Conservation (phyloP, 768 basidiomycete genomes). For the Lactifluus echinatus region DNA sequence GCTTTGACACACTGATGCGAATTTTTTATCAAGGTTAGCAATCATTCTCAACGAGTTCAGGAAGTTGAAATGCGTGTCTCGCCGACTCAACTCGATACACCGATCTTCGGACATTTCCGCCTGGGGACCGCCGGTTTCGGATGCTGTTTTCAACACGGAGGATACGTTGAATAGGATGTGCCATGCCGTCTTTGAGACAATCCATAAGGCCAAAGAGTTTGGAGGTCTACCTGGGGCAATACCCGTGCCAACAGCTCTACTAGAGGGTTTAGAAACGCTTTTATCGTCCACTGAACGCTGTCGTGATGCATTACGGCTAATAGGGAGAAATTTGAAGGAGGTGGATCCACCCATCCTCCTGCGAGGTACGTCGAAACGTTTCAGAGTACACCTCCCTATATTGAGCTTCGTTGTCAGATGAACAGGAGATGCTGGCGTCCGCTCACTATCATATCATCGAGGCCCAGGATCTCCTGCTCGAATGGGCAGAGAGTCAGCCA, state of each 20-base stretch:
- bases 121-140: neutral
- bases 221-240: conserved; percentile 1
- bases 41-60: neutral
- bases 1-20: neutral
- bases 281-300: conserved; percentile 1
- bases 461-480: neutral
- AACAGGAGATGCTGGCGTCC: neutral
- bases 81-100: conserved; percentile 7
- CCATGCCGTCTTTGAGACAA: conserved; percentile 11
- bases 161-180: conserved; percentile 8
- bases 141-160: neutral
- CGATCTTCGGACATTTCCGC: conserved; percentile 17
- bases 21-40: conserved; percentile 1
- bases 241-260: neutral
- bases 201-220: conserved; percentile 8
- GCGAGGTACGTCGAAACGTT: conserved; percentile 1
- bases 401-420: conserved; percentile 8
- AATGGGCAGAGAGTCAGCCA: conserved; percentile 20
- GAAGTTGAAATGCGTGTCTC: conserved; percentile 2
- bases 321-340: neutral
- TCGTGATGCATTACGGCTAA: neutral
- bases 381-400: too few species aligned
- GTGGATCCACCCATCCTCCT: conserved; percentile 2
- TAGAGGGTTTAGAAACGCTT: conserved; percentile 3
- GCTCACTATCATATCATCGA: conserved; percentile 6